phyloP scores from a whole-genome alignment of 768 basidiomycete genomes.

The Xanthoconium stramineum region DNA sequence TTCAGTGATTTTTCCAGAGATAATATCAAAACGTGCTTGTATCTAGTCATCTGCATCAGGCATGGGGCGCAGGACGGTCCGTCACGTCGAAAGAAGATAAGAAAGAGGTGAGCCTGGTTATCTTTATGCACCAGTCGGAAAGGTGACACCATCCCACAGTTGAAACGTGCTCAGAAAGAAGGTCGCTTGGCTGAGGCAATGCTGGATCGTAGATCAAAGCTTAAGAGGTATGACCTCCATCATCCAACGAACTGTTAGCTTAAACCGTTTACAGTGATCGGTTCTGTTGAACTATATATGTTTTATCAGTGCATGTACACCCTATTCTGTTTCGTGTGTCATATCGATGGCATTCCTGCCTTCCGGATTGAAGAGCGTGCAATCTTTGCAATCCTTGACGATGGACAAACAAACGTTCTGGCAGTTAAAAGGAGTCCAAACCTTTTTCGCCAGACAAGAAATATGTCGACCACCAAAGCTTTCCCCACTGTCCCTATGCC shows the following conservation, averaged over 20 bases:
- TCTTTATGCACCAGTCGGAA: slow-evolving; percentile 1
- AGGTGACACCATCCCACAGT: slow-evolving; percentile 36
- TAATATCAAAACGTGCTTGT: slow-evolving; percentile 2
- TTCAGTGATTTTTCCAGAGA: neutral
- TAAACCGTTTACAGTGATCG: slow-evolving; percentile 36
- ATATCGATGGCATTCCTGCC: slow-evolving; percentile 17
- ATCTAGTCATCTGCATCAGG: slow-evolving; percentile 65
- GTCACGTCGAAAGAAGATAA: slow-evolving; percentile 69
- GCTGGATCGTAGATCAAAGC: slow-evolving; percentile 74
- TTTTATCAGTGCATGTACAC: slow-evolving; percentile 14
- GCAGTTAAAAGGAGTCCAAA: slow-evolving; percentile 1
- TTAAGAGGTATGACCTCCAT: slow-evolving; percentile 63
- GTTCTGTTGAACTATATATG: slow-evolving; percentile 36
- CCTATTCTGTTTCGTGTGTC: slow-evolving; percentile 1
- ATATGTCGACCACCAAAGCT: slow-evolving; percentile 1
- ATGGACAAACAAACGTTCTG: slow-evolving; percentile 5
- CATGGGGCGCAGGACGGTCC: slow-evolving; percentile 80
- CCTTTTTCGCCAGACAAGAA: neutral
- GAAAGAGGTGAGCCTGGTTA: slow-evolving; percentile 52
- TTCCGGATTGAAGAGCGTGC: neutral
- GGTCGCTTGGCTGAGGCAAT: slow-evolving; percentile 79
- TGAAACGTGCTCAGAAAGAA: slow-evolving; percentile 76
- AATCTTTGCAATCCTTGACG: neutral
- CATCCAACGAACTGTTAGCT: neutral
- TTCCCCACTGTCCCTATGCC: neutral